These are phyloP conservation scores for Prunus mongolica DNA, from an alignment of 306 rosid species.

Conservation along the genomic window DNA sequence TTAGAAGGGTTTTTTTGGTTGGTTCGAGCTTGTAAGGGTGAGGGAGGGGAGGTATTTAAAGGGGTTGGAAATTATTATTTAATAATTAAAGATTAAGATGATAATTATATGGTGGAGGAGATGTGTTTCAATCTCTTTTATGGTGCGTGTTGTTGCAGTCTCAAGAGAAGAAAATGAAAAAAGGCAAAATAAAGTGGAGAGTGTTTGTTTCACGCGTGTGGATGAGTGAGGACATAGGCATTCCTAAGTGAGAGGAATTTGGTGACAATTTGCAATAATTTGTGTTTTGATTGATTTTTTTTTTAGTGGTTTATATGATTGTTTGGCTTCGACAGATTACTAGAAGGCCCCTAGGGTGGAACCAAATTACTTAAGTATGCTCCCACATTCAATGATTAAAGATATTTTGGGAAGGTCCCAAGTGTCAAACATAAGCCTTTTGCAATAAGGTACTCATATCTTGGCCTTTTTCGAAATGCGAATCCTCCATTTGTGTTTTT, in stretches of 20 bases:
- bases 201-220: not conserved
- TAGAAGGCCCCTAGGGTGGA: conserved; percentile 14
- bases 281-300: not conserved
- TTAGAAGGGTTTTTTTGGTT: not conserved
- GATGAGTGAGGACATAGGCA: not conserved
- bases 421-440: not conserved
- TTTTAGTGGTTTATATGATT: not conserved
- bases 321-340: not conserved
- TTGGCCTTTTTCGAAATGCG: not conserved
- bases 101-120: not conserved
- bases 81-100: conserved; percentile 8
- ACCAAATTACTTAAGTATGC: conserved; percentile 29
- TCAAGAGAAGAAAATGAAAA: not conserved
- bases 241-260: not conserved
- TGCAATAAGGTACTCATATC: conserved; percentile 16
- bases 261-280: not conserved
- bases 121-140: not conserved
- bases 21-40: conserved; percentile 13
- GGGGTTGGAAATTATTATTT: conserved; percentile 27
- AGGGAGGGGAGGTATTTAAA: conserved; percentile 30
- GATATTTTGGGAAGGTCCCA: conserved; percentile 16
- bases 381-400: conserved; percentile 21
- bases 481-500: too few relatives aligned
- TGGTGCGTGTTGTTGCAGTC: conserved; percentile 6
- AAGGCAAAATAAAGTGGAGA: not conserved